These are phyloP conservation scores for Solanum ahanhuiri DNA, from an alignment of 257 asterid species.

Conservation along the genomic window DNA sequence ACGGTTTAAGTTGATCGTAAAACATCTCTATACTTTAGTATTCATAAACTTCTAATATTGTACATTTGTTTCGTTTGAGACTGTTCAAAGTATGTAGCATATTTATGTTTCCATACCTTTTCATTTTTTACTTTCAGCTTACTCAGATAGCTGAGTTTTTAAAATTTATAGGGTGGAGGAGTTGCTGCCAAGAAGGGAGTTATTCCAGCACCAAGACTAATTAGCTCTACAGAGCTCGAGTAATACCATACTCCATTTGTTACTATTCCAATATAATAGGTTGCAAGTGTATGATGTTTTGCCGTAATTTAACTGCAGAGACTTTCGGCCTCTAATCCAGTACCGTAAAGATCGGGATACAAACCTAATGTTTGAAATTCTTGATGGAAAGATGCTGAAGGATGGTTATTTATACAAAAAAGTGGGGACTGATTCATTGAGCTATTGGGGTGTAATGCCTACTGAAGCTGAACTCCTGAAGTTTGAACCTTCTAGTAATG, in stretches of 20 bases:
- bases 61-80: neutral
- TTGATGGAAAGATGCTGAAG: conserved; percentile 92
- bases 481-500: conserved; percentile 75
- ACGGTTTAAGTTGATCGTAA: neutral
- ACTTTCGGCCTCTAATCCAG: conserved; percentile 88
- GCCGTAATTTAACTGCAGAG: conserved; percentile 31
- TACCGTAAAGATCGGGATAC: conserved; percentile 86
- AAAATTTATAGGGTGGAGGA: conserved; percentile 73
- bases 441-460: conserved; percentile 73
- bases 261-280: neutral
- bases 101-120: neutral
- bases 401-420: conserved; percentile 89
- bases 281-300: conserved; percentile 7
- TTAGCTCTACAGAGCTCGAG: conserved; percentile 89
- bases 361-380: conserved; percentile 50
- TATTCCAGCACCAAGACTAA: conserved; percentile 80
- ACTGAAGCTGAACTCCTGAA: conserved; percentile 83
- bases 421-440: conserved; percentile 58
- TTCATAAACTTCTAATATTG: neutral
- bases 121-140: neutral
- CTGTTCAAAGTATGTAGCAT: neutral
- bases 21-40: neutral
- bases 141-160: neutral
- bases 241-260: conserved; percentile 27
- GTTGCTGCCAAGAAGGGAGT: conserved; percentile 46